Evolutionary conservation across 1,284 basidiomycete genomes (phyloP).

Genomic region (Sporisorium graminicola): DNA sequence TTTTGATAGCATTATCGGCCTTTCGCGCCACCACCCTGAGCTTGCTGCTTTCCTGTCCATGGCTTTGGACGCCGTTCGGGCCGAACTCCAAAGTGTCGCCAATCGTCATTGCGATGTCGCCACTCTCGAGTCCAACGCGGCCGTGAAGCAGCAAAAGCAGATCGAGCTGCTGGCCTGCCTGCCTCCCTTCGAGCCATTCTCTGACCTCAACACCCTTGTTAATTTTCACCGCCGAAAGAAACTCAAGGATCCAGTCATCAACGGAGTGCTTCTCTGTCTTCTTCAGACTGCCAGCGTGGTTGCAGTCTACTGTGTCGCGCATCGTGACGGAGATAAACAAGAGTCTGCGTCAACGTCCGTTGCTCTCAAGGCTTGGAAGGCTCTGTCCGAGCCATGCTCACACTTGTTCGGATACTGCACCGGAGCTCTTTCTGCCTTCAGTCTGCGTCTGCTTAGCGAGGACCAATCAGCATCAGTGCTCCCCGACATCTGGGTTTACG

Average conservation of each 20-base stretch:
- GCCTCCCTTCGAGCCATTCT: conserved; percentile 35
- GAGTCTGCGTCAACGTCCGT: background rate
- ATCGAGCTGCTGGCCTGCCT: conserved; percentile 36
- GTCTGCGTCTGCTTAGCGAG: conserved; percentile 16
- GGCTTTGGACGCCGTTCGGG: conserved; percentile 32
- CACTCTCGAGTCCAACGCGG: background rate
- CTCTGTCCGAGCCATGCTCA: conserved; percentile 14
- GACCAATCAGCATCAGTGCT: background rate
- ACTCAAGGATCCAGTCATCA: conserved; percentile 37
- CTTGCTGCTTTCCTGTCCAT: conserved; percentile 38
- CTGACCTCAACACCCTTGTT: conserved; percentile 23
- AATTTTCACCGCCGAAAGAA: conserved; percentile 28
- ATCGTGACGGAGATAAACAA: background rate
- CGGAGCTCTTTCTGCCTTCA: conserved; percentile 34
- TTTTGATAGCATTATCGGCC: conserved; percentile 28
- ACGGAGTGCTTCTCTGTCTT: conserved; percentile 42
- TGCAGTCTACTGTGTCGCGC: conserved; percentile 20
- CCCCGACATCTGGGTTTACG: conserved; percentile 29
- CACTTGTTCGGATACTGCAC: conserved; percentile 49
- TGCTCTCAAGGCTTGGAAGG: conserved; percentile 21
- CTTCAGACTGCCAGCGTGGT: conserved; percentile 41
- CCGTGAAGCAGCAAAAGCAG: conserved; percentile 6
- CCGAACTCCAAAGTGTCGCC: conserved; percentile 35
- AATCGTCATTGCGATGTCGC: conserved; percentile 1
- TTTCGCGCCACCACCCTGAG: conserved; percentile 14